Conservation (phyloP, 257 asterid genomes). For the Jaltomata sinuosa region DNA sequence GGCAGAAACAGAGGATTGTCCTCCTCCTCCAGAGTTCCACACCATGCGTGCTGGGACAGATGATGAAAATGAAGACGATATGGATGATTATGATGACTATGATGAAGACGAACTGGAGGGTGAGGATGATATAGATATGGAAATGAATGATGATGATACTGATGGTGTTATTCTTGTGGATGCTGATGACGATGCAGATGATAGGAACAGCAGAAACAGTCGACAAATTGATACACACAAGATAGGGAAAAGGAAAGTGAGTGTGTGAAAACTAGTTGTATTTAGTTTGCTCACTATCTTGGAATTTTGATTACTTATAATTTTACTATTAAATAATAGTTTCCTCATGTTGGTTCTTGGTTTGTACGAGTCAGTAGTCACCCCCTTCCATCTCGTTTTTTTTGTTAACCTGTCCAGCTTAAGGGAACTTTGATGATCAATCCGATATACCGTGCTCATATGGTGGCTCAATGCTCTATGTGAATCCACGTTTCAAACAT, state of each 20-base stretch:
- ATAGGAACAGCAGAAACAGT: neutral
- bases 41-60: constrained; percentile 29
- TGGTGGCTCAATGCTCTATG: neutral
- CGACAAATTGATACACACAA: neutral
- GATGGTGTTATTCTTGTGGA: constrained; percentile 28
- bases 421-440: neutral
- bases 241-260: neutral
- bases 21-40: constrained; percentile 83
- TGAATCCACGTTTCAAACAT: neutral
- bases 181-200: neutral
- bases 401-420: neutral
- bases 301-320: neutral
- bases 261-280: neutral
- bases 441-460: neutral
- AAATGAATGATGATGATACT: constrained; percentile 17
- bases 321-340: neutral
- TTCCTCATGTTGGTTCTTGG: neutral
- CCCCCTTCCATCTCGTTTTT: neutral
- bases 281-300: neutral
- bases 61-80: constrained; percentile 28
- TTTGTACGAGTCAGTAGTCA: neutral
- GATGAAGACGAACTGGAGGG: constrained; percentile 36
- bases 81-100: constrained; percentile 17
- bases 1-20: constrained; percentile 84
- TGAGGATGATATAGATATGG: constrained; percentile 6